These are phyloP conservation scores for Blastobotrys indianensis DNA, from an alignment of 1,139 yeast genomes.

Conservation along the genomic window DNA sequence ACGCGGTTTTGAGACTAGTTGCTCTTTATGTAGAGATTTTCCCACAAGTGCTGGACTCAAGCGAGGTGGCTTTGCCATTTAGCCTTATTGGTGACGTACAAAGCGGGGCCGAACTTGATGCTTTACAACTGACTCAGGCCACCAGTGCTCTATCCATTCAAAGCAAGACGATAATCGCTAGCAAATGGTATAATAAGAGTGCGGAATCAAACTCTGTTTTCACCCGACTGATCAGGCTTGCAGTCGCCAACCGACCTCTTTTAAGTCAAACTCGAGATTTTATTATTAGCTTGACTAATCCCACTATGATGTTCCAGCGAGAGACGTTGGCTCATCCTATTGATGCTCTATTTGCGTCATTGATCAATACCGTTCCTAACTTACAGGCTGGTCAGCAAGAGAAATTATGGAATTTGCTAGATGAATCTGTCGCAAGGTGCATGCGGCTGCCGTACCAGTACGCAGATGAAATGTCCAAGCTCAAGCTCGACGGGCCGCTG, in stretches of 20 bases:
- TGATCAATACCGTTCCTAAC: conserved; percentile 12
- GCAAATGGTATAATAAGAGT: conserved; percentile 61
- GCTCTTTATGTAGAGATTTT: conserved; percentile 20
- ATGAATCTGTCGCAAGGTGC: conserved; percentile 66
- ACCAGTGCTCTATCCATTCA: conserved; percentile 31
- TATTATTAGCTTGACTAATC: conserved; percentile 37
- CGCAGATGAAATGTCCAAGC: conserved; percentile 53
- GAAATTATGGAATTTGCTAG: conserved; percentile 54
- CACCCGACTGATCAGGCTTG: conserved; percentile 51
- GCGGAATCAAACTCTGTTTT: conserved; percentile 48
- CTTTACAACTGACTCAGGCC: conserved; percentile 30
- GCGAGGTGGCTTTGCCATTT: conserved; percentile 21
- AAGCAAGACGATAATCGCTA: conserved; percentile 28
- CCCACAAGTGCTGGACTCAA: conserved; percentile 21
- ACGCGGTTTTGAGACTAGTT: conserved; percentile 22
- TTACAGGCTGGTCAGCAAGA: conserved; percentile 15
- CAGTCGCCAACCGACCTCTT: conserved; percentile 36
- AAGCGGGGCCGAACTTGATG: conserved; percentile 18
- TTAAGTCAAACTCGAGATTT: conserved; percentile 39
- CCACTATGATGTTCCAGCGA: conserved; percentile 47
- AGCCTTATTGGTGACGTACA: conserved; percentile 15
- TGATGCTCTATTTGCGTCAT: conserved; percentile 27
- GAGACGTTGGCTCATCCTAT: conserved; percentile 33
- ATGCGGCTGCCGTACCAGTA: conserved; percentile 77
- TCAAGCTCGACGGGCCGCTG: conserved; percentile 16